These are phyloP conservation scores for Sherardia arvensis DNA, from an alignment of 257 asterid genomes.

Conservation along the genomic window DNA sequence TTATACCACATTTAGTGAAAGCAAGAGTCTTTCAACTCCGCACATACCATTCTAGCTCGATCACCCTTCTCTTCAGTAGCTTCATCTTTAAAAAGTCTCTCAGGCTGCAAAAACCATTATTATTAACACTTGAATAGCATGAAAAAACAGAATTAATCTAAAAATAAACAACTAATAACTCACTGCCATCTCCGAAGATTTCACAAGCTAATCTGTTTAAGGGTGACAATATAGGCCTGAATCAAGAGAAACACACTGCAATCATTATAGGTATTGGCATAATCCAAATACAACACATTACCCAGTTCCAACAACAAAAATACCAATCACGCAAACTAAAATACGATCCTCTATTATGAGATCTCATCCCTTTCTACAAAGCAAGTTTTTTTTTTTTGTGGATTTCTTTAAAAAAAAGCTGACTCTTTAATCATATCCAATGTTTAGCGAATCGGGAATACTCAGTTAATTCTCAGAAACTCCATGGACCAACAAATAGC, in stretches of 20 bases:
- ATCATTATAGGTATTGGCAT: not conserved
- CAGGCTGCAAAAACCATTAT: conserved; percentile 26
- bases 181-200: conserved; percentile 12
- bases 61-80: conserved; percentile 96
- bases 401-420: not conserved
- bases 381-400: too few species aligned
- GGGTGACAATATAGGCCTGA: conserved; percentile 5
- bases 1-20: not conserved
- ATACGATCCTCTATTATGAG: not conserved
- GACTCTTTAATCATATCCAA: not conserved
- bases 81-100: conserved; percentile 69
- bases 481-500: not conserved
- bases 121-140: not conserved
- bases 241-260: not conserved
- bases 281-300: too few species aligned
- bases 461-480: not conserved
- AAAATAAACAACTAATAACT: not conserved
- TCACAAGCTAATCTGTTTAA: not conserved
- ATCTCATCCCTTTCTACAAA: not conserved
- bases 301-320: too few species aligned
- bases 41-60: conserved; percentile 85
- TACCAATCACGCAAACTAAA: too few species aligned
- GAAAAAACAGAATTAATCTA: not conserved
- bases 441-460: not conserved
- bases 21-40: not conserved